A percentile compares a stretch with the other conserved stretches of the same genome.
phyloP scores from a whole-genome alignment of 2,329 filamentous ascomycete genomes.

The Coniochaeta hoffmannii region DNA sequence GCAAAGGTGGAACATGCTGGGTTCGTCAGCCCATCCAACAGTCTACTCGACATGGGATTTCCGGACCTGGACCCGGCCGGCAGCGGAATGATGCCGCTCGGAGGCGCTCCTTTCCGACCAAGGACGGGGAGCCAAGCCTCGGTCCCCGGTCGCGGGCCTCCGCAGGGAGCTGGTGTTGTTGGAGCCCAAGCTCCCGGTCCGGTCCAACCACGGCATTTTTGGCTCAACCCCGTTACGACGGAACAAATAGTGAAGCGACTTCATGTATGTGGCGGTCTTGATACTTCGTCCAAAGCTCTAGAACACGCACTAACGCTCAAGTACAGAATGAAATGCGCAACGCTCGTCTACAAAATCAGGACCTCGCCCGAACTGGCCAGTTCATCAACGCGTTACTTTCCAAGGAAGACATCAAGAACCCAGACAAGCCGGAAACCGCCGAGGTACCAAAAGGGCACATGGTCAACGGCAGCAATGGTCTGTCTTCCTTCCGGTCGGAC shows the following conservation, averaged over 20 bases:
- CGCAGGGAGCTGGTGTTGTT: constrained; percentile 37
- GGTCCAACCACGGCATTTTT: constrained; percentile 72
- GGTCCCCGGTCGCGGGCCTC: constrained; percentile 55
- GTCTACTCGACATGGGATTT: constrained; percentile 82
- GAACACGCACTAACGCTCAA: constrained; percentile 13
- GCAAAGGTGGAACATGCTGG: constrained; percentile 95
- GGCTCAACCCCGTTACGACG: constrained; percentile 82
- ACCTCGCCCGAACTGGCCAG: constrained; percentile 73
- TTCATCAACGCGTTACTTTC: constrained; percentile 73
- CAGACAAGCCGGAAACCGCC: constrained; percentile 40
- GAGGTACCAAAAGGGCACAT: constrained; percentile 41
- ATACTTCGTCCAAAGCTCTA: constrained; percentile 11
- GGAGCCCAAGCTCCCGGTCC: constrained; percentile 47
- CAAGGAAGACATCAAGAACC: constrained; percentile 58
- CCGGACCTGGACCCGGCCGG: constrained; percentile 82
- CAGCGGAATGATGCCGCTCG: constrained; percentile 59
- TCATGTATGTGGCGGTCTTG: constrained; percentile 50
- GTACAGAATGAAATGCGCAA: constrained; percentile 81
- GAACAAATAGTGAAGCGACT: constrained; percentile 90
- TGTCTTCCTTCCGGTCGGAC: constrained; percentile 61
- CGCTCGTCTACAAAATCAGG: constrained; percentile 79
- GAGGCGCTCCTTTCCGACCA: constrained; percentile 63
- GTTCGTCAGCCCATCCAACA: constrained; percentile 66
- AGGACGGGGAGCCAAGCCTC: constrained; percentile 62
- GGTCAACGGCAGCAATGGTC: constrained; percentile 39